These are phyloP conservation scores for Lactarius deliciosus DNA, from an alignment of 768 basidiomycete genomes.

Conservation along the genomic window DNA sequence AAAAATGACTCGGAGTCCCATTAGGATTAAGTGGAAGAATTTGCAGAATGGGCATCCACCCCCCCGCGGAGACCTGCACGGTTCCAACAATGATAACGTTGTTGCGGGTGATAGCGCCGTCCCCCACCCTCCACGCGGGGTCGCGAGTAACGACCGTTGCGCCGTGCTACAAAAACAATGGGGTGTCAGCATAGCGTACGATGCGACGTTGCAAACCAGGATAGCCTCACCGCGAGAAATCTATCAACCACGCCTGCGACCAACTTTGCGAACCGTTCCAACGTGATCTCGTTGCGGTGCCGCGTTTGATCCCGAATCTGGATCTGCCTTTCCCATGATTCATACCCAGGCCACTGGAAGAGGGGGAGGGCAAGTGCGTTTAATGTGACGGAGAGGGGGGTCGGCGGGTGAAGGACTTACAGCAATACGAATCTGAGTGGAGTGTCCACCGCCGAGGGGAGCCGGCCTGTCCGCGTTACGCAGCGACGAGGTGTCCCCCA, in stretches of 20 bases:
- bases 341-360: constrained; percentile 26
- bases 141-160: background rate
- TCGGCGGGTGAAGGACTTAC: background rate
- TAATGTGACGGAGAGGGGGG: background rate
- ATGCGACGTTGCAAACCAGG: background rate
- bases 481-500: constrained; percentile 16
- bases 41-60: constrained; percentile 29
- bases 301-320: constrained; percentile 28
- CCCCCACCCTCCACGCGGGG: constrained; percentile 8
- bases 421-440: constrained; percentile 24
- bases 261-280: constrained; percentile 24
- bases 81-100: constrained; percentile 18
- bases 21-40: background rate
- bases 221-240: constrained; percentile 20
- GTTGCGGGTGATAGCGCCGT: constrained; percentile 11
- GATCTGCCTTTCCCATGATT: constrained; percentile 24
- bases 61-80: constrained; percentile 26
- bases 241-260: constrained; percentile 26
- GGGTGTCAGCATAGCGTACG: background rate
- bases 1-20: background rate
- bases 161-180: constrained; percentile 7
- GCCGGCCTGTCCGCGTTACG: background rate
- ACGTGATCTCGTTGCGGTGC: constrained; percentile 24
- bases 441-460: constrained; percentile 24
- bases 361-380: background rate